phyloP scores from a whole-genome alignment of 805 yeast species.

The Kregervanrija delftensis region DNA sequence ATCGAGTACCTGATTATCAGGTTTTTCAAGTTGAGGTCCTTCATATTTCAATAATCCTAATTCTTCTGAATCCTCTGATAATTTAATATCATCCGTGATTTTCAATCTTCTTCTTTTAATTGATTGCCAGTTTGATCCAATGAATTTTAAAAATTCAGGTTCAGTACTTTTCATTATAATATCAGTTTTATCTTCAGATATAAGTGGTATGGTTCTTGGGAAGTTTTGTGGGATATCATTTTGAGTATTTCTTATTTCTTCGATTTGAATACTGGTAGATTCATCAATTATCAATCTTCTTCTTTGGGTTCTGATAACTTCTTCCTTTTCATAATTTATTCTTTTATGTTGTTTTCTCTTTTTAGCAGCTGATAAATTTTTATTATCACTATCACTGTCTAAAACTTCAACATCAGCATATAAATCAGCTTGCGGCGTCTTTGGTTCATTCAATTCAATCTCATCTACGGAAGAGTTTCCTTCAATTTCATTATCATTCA shows the following conservation, averaged over 20 bases:
- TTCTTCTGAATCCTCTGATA: neutral
- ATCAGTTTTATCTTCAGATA: no score
- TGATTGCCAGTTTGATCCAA: conserved; percentile 13
- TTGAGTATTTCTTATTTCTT: conserved; percentile 27
- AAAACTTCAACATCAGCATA: neutral
- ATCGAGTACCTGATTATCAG: conserved; percentile 2
- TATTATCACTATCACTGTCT: neutral
- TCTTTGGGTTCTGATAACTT: conserved; percentile 43
- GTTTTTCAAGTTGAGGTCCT: neutral
- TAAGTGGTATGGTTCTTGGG: no score
- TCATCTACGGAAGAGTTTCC: no score
- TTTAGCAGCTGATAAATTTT: conserved; percentile 4
- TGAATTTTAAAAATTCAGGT: conserved; percentile 2
- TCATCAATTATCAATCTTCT: conserved; percentile 42
- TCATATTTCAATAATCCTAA: neutral
- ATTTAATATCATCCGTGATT: neutral
- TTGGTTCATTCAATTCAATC: no score
- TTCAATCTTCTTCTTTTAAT: conserved; percentile 10
- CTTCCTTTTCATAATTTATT: conserved; percentile 27
- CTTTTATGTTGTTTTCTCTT: conserved; percentile 24
- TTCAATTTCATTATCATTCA: no score
- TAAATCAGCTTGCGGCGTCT: conserved; percentile 5
- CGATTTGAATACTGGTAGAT: conserved; percentile 37
- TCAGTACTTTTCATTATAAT: conserved; percentile 5
- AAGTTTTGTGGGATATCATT: conserved; percentile 15